These are phyloP conservation scores for Leccinum obscurum DNA, from an alignment of 768 basidiomycete species.

Conservation along the genomic window DNA sequence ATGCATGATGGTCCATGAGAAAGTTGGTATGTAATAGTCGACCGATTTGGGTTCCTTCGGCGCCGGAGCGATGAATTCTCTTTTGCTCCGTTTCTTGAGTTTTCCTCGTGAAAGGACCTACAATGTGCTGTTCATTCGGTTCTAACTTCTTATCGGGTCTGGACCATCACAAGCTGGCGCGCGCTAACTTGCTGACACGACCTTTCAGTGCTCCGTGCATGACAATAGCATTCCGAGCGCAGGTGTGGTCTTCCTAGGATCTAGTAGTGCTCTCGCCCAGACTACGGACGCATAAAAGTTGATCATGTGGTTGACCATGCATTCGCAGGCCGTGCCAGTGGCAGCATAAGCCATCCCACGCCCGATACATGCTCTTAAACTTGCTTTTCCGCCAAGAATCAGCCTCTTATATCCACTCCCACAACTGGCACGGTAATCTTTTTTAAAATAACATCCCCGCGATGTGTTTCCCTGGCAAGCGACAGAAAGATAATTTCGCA, in stretches of 20 bases:
- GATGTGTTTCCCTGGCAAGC: conserved; percentile 43
- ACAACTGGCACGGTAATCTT: not conserved
- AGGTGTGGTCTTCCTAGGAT: conserved; percentile 5
- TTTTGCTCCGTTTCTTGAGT: not conserved
- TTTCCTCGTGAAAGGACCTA: not conserved
- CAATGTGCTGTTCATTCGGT: not conserved
- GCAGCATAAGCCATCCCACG: conserved; percentile 25
- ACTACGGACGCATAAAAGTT: conserved; percentile 11
- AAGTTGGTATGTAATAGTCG: conserved; percentile 3
- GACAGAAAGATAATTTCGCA: conserved; percentile 36
- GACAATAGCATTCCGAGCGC: conserved; percentile 8
- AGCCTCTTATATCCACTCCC: conserved; percentile 11
- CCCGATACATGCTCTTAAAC: conserved; percentile 12
- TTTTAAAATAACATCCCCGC: conserved; percentile 2
- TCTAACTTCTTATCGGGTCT: not conserved
- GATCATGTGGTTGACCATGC: conserved; percentile 17
- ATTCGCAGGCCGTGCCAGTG: conserved; percentile 14
- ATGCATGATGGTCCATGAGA: conserved; percentile 15
- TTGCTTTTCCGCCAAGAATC: not conserved
- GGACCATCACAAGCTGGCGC: conserved; percentile 1
- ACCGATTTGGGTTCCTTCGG: not conserved
- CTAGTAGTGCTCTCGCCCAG: conserved; percentile 1
- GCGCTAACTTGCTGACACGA: not conserved
- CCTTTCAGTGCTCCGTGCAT: conserved; percentile 2
- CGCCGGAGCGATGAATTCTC: too few relatives aligned